These are phyloP conservation scores for Eudorina sp. DNA, from an alignment of 139 green algal genomes.

Conservation along the genomic window DNA sequence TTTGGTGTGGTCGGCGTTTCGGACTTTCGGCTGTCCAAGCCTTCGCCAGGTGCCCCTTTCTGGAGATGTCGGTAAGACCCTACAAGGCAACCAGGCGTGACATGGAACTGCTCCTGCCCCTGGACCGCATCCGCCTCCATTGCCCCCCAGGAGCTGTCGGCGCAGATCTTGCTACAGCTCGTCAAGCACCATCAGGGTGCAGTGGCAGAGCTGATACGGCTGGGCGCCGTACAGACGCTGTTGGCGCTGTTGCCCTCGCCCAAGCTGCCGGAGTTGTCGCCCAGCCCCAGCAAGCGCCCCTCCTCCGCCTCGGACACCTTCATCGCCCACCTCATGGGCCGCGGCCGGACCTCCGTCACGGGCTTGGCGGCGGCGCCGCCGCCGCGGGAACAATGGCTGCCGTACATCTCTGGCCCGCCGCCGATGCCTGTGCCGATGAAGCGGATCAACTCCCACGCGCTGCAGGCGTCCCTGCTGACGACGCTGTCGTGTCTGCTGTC, in stretches of 20 bases:
- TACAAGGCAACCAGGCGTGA: too few relatives aligned
- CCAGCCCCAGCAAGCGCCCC: background rate
- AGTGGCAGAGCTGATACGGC: background rate
- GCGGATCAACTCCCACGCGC: background rate
- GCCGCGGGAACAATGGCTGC: conserved; percentile 10
- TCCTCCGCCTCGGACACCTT: conserved; percentile 27
- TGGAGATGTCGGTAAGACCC: too few relatives aligned
- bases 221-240: conserved; percentile 28
- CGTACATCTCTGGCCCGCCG: background rate
- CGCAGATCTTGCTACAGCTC: conserved; percentile 18
- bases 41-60: too few relatives aligned
- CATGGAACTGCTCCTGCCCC: too few relatives aligned
- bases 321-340: background rate
- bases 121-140: too few relatives aligned
- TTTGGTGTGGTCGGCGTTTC: too few relatives aligned
- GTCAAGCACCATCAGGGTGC: conserved; percentile 11
- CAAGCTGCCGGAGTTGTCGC: background rate
- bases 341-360: background rate
- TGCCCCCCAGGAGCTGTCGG: conserved; percentile 5
- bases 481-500: conserved; percentile 24
- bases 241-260: conserved; percentile 11
- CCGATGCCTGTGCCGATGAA: background rate
- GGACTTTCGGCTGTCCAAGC: too few relatives aligned
- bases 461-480: conserved; percentile 2
- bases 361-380: background rate